These are phyloP conservation scores for Boechera stricta DNA, from an alignment of 345 rosid species.

Conservation along the genomic window DNA sequence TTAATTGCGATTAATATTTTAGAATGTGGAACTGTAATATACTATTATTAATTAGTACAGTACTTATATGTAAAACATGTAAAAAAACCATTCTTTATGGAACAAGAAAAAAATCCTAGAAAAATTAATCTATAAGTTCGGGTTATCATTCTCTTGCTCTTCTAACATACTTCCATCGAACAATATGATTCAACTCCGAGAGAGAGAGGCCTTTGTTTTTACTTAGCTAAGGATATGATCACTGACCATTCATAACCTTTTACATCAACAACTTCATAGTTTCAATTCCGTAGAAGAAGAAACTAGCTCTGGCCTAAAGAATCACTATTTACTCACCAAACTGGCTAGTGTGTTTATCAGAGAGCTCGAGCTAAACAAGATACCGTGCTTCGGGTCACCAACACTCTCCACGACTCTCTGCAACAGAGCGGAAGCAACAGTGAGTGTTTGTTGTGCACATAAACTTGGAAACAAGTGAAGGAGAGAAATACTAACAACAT, in stretches of 20 bases:
- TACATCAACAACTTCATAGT: background rate
- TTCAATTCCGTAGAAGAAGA: background rate
- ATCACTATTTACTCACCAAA: slow-evolving; percentile 44
- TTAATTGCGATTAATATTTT: too few relatives aligned
- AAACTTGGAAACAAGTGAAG: slow-evolving; percentile 7
- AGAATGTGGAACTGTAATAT: background rate
- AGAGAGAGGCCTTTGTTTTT: background rate
- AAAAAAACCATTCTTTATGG: too few relatives aligned
- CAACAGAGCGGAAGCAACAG: slow-evolving; percentile 16
- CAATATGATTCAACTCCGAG: background rate
- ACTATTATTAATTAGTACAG: too few relatives aligned
- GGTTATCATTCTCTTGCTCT: background rate
- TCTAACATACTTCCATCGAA: background rate
- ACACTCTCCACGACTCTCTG: slow-evolving; percentile 71
- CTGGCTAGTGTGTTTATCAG: slow-evolving; percentile 65
- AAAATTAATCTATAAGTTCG: background rate
- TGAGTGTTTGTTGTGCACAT: slow-evolving; percentile 10
- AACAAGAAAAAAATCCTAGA: too few relatives aligned
- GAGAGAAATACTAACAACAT: slow-evolving; percentile 58
- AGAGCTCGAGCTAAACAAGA: slow-evolving; percentile 67
- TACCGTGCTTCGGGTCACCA: slow-evolving; percentile 63
- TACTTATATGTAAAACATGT: too few relatives aligned
- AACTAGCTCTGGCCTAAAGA: slow-evolving; percentile 34
- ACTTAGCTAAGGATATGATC: background rate
- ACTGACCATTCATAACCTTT: background rate